These are phyloP conservation scores for Linanthus parryae DNA, from an alignment of 148 eudicot genomes.

Conservation along the genomic window DNA sequence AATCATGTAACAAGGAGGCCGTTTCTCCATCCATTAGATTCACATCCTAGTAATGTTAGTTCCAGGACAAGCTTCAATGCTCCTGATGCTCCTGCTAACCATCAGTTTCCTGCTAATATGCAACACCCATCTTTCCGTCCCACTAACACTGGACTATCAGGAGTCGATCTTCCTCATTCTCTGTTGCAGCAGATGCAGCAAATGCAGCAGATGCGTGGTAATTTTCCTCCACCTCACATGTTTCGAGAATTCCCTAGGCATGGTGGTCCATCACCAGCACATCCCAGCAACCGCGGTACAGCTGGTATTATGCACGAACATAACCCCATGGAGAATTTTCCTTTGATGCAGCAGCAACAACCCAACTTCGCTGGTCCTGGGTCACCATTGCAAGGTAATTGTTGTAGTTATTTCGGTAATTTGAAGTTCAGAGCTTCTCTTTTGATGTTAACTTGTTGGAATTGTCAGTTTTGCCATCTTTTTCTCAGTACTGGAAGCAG, in stretches of 20 bases:
- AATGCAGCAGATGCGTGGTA: constrained; percentile 74
- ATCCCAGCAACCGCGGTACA: constrained; percentile 37
- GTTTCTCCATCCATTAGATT: constrained; percentile 43
- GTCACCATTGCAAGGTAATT: constrained; percentile 56
- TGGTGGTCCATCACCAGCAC: constrained; percentile 42
- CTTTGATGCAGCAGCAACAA: constrained; percentile 59
- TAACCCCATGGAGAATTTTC: constrained; percentile 52
- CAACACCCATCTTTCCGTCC: constrained; percentile 50
- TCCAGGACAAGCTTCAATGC: constrained; percentile 60
- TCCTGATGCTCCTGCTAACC: constrained; percentile 44
- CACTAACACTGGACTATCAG: constrained; percentile 36
- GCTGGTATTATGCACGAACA: constrained; percentile 44
- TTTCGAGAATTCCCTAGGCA: constrained; percentile 43
- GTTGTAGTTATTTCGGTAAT: neutral
- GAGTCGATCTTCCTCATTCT: constrained; percentile 57
- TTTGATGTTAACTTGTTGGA: neutral
- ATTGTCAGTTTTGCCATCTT: neutral
- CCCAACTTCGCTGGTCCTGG: constrained; percentile 55
- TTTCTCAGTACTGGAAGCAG: too few relatives aligned
- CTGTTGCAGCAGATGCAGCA: constrained; percentile 54
- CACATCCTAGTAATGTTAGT: constrained; percentile 45
- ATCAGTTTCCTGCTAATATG: constrained; percentile 53
- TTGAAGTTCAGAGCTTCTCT: too few relatives aligned
- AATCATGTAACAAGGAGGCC: constrained; percentile 55
- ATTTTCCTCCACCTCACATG: constrained; percentile 47